These are phyloP conservation scores for Elsinoe batatas DNA, from an alignment of 2,329 filamentous ascomycete genomes.

Conservation along the genomic window DNA sequence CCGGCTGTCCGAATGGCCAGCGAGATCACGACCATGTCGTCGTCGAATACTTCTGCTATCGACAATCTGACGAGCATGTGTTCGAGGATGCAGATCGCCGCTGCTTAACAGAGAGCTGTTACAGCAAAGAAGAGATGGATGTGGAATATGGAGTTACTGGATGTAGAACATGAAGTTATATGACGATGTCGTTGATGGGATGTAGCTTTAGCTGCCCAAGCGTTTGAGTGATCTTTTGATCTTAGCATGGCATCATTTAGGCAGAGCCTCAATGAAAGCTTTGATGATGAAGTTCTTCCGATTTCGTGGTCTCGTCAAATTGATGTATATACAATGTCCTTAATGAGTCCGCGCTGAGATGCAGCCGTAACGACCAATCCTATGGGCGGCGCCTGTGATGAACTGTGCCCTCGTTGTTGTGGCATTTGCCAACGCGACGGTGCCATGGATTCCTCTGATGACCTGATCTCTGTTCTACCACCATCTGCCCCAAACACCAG, in stretches of 20 bases:
- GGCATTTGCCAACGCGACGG: no score
- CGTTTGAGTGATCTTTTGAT: not conserved
- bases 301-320: no score
- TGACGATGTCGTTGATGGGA: not conserved
- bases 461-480: no score
- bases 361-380: no score
- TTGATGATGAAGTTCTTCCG: no score
- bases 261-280: not conserved
- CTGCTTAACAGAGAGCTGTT: not conserved
- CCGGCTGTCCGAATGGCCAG: not conserved
- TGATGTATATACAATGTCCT: no score
- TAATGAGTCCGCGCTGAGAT: no score
- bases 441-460: no score
- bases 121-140: not conserved
- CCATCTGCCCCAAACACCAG: no score
- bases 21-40: not conserved
- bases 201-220: not conserved
- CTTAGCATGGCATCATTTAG: not conserved
- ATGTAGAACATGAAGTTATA: not conserved
- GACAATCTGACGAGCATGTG: slow-evolving; percentile 5
- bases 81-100: not conserved
- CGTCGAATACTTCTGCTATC: not conserved
- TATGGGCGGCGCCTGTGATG: no score
- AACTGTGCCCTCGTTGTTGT: no score
- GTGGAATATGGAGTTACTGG: not conserved